Conservation (phyloP, 768 basidiomycete species). For the Rhodotorula toruloides region DNA sequence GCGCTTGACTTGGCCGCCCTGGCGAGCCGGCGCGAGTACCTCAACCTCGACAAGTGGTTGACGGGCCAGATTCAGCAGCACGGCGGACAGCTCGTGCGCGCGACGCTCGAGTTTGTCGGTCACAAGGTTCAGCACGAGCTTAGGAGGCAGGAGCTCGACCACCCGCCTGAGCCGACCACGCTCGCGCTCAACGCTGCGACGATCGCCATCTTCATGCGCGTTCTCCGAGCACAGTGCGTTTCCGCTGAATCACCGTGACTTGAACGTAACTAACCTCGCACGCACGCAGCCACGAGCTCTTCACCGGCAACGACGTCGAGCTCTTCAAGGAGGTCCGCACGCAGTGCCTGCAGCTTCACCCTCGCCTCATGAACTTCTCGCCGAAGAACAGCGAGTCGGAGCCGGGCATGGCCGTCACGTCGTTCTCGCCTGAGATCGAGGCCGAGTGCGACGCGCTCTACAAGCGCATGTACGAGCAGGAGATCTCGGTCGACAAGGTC, state of each 20-base stretch:
- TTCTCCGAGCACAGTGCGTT: conserved; percentile 73
- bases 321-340: conserved; percentile 88
- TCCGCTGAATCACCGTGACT: conserved; percentile 12
- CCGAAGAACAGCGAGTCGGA: conserved; percentile 70
- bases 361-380: conserved; percentile 86
- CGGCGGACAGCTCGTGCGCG: conserved; percentile 77
- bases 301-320: conserved; percentile 72
- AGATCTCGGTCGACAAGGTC: conserved; percentile 89
- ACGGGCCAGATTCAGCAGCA: conserved; percentile 76
- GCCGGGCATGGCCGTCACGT: conserved; percentile 83
- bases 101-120: conserved; percentile 81
- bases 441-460: conserved; percentile 90
- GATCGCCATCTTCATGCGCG: conserved; percentile 84
- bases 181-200: conserved; percentile 82
- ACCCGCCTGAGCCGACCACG: conserved; percentile 69
- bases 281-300: conserved; percentile 60
- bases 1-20: conserved; percentile 89
- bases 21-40: conserved; percentile 84
- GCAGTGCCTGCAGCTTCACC: conserved; percentile 86
- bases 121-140: conserved; percentile 87
- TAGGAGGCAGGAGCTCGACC: conserved; percentile 60
- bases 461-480: conserved; percentile 96
- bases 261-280: background rate
- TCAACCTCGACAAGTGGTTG: conserved; percentile 96
- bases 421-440: conserved; percentile 81